These are phyloP conservation scores for Globisporangium acanthophoron DNA, from an alignment of 352 stramenopile species.

Conservation along the genomic window DNA sequence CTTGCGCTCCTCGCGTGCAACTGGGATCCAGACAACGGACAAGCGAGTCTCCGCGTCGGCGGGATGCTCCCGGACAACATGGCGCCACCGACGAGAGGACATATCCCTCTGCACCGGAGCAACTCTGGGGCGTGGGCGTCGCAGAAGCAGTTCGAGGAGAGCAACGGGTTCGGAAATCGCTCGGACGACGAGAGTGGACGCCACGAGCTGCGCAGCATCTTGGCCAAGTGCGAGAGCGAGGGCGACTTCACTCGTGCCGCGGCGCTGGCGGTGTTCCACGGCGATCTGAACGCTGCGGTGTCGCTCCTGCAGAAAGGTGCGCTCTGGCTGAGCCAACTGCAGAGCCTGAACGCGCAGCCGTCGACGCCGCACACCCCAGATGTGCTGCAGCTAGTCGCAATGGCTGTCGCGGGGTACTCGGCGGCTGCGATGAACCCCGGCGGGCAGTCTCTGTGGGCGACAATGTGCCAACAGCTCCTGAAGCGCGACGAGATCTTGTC, in stretches of 20 bases:
- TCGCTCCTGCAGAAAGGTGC: constrained; percentile 67
- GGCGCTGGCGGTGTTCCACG: constrained; percentile 80
- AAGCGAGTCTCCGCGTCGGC: constrained; percentile 16
- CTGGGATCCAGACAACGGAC: constrained; percentile 75
- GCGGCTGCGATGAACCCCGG: constrained; percentile 33
- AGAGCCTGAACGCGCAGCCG: constrained; percentile 26
- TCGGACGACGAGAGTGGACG: constrained; percentile 42
- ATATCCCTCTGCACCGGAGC: constrained; percentile 43
- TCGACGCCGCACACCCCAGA: constrained; percentile 49
- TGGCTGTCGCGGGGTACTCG: constrained; percentile 83
- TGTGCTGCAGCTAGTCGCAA: constrained; percentile 84
- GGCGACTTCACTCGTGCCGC: constrained; percentile 61
- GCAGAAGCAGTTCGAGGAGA: constrained; percentile 58
- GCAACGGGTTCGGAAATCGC: constrained; percentile 31
- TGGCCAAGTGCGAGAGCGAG: constrained; percentile 57
- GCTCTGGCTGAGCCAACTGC: constrained; percentile 50
- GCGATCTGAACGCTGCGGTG: constrained; percentile 66
- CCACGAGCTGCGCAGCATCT: constrained; percentile 55
- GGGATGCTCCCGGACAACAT: constrained; percentile 8
- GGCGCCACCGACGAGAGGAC: constrained; percentile 2
- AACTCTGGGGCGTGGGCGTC: constrained; percentile 62
- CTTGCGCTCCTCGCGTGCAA: constrained; percentile 73
- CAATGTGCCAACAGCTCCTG: constrained; percentile 75
- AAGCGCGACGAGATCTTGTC: constrained; percentile 69
- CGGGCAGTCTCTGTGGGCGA: constrained; percentile 58